These are phyloP conservation scores for Fomitopsis schrenkii DNA, from an alignment of 1,284 basidiomycete genomes.

Conservation along the genomic window DNA sequence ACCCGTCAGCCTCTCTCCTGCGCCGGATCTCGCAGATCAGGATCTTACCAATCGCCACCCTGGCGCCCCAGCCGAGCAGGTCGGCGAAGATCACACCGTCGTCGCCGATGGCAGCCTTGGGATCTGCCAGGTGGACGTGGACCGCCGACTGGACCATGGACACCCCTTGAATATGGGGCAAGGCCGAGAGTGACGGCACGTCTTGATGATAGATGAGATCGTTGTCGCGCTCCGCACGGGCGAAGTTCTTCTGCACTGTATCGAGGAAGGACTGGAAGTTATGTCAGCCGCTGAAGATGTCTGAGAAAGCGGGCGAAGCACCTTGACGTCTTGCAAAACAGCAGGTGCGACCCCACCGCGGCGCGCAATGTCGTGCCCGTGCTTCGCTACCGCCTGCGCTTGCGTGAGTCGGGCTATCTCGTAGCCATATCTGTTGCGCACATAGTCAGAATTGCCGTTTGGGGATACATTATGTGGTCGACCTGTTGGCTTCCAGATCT, in stretches of 20 bases:
- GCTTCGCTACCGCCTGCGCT: conserved; percentile 68
- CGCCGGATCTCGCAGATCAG: conserved; percentile 8
- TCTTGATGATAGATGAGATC: conserved; percentile 94
- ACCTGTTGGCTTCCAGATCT: conserved; percentile 84
- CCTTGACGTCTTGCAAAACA: conserved; percentile 78
- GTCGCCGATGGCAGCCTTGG: conserved; percentile 42
- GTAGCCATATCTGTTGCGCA: conserved; percentile 65
- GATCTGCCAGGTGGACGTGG: conserved; percentile 63
- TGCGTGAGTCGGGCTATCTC: conserved; percentile 75
- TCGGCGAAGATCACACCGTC: conserved; percentile 69
- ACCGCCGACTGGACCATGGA: conserved; percentile 66
- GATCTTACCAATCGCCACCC: conserved; percentile 78
- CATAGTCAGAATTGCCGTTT: conserved; percentile 2
- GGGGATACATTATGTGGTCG: background rate
- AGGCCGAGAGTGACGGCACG: conserved; percentile 69
- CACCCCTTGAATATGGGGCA: conserved; percentile 65
- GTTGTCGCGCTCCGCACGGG: conserved; percentile 87
- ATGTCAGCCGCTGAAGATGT: background rate
- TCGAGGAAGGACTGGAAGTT: conserved; percentile 54
- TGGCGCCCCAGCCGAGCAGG: conserved; percentile 85
- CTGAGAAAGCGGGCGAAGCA: conserved; percentile 23
- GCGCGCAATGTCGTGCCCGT: conserved; percentile 69
- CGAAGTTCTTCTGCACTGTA: conserved; percentile 65
- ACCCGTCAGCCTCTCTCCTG: background rate
- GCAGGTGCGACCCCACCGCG: conserved; percentile 55